Evolutionary conservation across 2,329 filamentous ascomycete genomes (phyloP).

Genomic region (Cercospora brassicicola): DNA sequence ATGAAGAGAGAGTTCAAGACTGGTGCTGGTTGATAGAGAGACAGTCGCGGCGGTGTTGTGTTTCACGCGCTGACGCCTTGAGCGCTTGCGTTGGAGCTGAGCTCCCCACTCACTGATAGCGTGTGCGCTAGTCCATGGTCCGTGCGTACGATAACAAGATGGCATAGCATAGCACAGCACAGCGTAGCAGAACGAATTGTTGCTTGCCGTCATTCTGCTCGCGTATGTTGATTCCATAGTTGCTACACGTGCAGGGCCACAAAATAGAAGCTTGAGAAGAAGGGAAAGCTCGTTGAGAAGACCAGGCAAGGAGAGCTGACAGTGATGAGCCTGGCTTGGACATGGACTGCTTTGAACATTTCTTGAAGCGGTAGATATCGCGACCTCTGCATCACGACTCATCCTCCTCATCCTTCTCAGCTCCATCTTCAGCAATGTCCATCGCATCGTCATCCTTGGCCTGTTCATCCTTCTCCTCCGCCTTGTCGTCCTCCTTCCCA

Average conservation of each 20-base stretch:
- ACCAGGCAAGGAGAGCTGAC: too few relatives aligned
- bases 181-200: neutral
- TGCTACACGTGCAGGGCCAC: too few relatives aligned
- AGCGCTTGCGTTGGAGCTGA: neutral
- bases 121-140: neutral
- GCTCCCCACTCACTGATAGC: neutral
- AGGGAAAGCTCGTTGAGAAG: neutral
- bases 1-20: neutral
- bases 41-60: neutral
- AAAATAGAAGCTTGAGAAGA: too few relatives aligned
- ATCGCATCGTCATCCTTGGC: constrained; percentile 26
- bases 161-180: neutral
- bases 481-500: constrained; percentile 22
- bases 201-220: too few relatives aligned
- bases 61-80: constrained; percentile 2
- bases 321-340: neutral
- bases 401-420: neutral
- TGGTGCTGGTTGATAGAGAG: constrained; percentile 1
- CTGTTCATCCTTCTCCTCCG: constrained; percentile 29
- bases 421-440: constrained; percentile 5
- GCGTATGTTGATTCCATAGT: too few relatives aligned
- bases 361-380: neutral
- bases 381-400: neutral
- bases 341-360: neutral
- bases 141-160: neutral